Percentiles rank a stretch among this genome's conserved stretches.
Conservation (phyloP, 176 grass and related monocot species). For the Puya raimondii region DNA sequence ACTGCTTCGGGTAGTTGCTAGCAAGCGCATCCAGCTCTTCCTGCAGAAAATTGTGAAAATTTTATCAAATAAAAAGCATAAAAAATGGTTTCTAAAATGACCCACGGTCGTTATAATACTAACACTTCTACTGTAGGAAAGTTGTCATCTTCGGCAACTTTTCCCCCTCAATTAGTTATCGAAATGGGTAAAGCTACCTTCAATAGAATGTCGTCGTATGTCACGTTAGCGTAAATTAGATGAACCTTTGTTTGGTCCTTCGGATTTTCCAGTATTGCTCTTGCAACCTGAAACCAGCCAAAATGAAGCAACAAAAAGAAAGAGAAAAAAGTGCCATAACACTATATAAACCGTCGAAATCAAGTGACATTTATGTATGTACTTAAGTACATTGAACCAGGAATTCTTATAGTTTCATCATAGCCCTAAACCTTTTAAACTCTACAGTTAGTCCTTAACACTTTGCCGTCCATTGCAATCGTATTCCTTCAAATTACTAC, state of each 20-base stretch:
- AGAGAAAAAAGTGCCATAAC: background rate
- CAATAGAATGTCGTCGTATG: slow-evolving; percentile 86
- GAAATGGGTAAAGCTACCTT: slow-evolving; percentile 41
- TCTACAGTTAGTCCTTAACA: too few relatives aligned
- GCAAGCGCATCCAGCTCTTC: slow-evolving; percentile 79
- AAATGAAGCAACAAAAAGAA: background rate
- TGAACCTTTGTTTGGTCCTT: slow-evolving; percentile 69
- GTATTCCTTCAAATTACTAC: too few relatives aligned
- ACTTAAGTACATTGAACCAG: background rate
- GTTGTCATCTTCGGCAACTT: too few relatives aligned
- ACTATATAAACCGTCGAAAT: background rate
- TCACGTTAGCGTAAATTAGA: slow-evolving; percentile 92
- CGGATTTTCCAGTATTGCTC: slow-evolving; percentile 91
- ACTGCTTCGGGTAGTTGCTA: slow-evolving; percentile 45
- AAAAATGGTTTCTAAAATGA: too few relatives aligned
- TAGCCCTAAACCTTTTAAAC: too few relatives aligned
- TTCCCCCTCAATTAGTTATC: background rate
- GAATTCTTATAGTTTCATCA: too few relatives aligned
- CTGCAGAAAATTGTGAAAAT: slow-evolving; percentile 37
- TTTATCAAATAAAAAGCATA: too few relatives aligned
- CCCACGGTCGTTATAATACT: too few relatives aligned
- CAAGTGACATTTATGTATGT: background rate
- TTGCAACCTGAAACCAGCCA: slow-evolving; percentile 56
- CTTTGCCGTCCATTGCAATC: too few relatives aligned
- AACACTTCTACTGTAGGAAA: too few relatives aligned